Conservation (phyloP, 2,329 filamentous ascomycete species). For the Diaporthe citriasiana region DNA sequence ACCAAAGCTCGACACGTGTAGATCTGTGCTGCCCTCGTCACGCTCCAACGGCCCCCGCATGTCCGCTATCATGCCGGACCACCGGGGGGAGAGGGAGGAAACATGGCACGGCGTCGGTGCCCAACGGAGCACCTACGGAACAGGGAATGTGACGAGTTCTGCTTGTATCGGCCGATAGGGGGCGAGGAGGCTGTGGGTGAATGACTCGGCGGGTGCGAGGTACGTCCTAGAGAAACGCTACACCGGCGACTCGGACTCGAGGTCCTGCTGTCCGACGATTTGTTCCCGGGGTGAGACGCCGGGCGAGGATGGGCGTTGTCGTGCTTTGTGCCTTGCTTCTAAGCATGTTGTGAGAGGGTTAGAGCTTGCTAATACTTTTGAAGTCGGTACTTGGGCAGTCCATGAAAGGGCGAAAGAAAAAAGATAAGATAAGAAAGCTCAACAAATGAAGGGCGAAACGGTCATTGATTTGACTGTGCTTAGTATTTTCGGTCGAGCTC, state of each 20-base stretch:
- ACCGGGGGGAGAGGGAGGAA: background rate
- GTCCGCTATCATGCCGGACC: background rate
- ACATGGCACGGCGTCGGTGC: slow-evolving; percentile 29
- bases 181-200: background rate
- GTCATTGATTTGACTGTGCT: background rate
- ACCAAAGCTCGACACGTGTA: slow-evolving; percentile 5
- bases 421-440: background rate
- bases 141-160: background rate
- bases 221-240: background rate
- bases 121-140: background rate
- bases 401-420: too few relatives aligned
- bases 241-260: slow-evolving; percentile 28
- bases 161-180: background rate
- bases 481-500: slow-evolving; percentile 6
- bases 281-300: background rate
- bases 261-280: background rate
- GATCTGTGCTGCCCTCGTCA: background rate
- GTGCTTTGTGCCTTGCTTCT: background rate
- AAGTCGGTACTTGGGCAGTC: background rate
- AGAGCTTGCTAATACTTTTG: too few relatives aligned
- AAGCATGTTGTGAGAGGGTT: background rate
- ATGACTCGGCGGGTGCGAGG: slow-evolving; percentile 24
- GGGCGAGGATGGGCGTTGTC: background rate
- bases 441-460: background rate
- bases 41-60: background rate